A percentile compares a stretch with the other conserved stretches of the same genome.
Evolutionary conservation across 257 asterid genomes (phyloP).

Genomic region (Solanum sejunctum): DNA sequence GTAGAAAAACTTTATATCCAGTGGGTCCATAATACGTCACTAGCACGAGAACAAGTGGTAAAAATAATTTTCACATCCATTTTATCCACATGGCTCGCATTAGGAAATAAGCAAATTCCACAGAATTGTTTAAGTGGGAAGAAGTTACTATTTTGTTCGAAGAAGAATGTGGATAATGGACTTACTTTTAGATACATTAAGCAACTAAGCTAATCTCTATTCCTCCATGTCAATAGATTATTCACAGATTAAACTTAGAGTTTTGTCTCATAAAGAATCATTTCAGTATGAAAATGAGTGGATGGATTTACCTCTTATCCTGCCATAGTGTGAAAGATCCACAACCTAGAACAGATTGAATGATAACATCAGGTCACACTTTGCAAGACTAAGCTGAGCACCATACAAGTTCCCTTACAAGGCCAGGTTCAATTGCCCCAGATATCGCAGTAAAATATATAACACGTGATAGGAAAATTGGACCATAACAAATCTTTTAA

Average conservation of each 20-base stretch:
- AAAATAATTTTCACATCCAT: not conserved
- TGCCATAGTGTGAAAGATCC: slow-evolving; percentile 79
- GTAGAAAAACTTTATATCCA: not conserved
- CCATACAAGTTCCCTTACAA: not conserved
- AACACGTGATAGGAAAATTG: not conserved
- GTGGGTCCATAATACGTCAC: not conserved
- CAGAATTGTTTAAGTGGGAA: not conserved
- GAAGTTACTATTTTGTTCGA: not conserved
- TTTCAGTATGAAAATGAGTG: not conserved
- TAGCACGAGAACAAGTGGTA: not conserved
- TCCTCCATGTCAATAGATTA: not conserved
- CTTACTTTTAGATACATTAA: not conserved
- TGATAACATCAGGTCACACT: not conserved
- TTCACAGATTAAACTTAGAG: not conserved
- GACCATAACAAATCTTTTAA: not conserved
- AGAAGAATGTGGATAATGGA: not conserved
- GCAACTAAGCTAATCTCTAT: not conserved
- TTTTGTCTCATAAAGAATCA: not conserved
- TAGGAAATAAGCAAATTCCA: not conserved
- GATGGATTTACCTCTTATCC: slow-evolving; percentile 68
- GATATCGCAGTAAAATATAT: not conserved
- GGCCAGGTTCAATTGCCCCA: not conserved
- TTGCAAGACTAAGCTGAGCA: not conserved
- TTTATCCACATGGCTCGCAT: not conserved
- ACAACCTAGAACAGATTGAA: slow-evolving; percentile 42